Evolutionary conservation across 176 grass and related monocot species (phyloP).

Genomic region (Phoenix dactylifera): DNA sequence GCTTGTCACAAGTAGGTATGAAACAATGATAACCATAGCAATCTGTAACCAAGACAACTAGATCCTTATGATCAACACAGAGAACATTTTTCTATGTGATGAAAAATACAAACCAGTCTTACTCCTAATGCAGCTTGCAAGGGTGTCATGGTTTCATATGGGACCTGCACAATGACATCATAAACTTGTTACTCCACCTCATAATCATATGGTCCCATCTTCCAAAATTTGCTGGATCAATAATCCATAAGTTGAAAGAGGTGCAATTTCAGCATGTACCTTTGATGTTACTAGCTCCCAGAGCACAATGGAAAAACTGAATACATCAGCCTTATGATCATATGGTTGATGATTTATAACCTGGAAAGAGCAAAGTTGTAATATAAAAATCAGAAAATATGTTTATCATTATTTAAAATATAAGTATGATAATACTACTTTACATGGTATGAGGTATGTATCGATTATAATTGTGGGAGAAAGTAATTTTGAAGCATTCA

Average conservation of each 20-base stretch:
- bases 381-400: no score
- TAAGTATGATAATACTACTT: no score
- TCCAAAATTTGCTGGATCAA: neutral
- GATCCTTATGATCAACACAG: no score
- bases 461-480: no score
- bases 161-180: slow-evolving; percentile 44
- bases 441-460: no score
- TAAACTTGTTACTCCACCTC: slow-evolving; percentile 7
- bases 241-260: neutral
- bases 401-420: no score
- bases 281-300: slow-evolving; percentile 86
- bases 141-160: slow-evolving; percentile 76
- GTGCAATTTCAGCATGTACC: slow-evolving; percentile 31
- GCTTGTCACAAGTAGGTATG: no score
- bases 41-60: no score
- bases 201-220: neutral
- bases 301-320: slow-evolving; percentile 89
- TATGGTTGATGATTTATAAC: slow-evolving; percentile 94
- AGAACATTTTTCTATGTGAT: neutral
- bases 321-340: slow-evolving; percentile 80
- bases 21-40: no score
- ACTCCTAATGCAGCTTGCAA: slow-evolving; percentile 94
- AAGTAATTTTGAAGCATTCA: no score
- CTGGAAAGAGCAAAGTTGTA: slow-evolving; percentile 23
- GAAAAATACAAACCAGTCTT: slow-evolving; percentile 53